Evolutionary conservation across 202 grass and related monocot species (phyloP).

Genomic region (Digitaria exilis): DNA sequence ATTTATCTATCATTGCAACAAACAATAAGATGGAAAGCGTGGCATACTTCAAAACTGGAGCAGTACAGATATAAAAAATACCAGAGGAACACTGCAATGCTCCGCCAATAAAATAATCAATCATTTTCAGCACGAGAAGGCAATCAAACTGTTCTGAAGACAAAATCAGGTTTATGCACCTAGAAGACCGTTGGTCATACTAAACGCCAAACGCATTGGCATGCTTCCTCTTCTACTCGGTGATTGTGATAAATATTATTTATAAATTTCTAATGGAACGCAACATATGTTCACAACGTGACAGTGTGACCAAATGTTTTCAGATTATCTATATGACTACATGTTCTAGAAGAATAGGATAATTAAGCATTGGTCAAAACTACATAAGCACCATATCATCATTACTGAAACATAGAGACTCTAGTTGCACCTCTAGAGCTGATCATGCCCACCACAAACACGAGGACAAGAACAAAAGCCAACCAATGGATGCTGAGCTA

Average conservation of each 20-base stretch:
- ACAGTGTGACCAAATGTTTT: neutral
- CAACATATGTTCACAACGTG: neutral
- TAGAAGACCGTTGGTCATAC: neutral
- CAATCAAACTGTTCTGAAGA: neutral
- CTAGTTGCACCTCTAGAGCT: neutral
- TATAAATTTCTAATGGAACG: neutral
- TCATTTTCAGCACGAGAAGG: neutral
- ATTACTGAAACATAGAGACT: neutral
- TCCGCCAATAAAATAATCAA: neutral
- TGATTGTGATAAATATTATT: neutral
- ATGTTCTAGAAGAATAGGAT: neutral
- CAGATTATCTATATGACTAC: neutral
- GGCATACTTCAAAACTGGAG: neutral
- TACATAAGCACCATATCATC: neutral
- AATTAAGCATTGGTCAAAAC: neutral
- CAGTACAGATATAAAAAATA: neutral
- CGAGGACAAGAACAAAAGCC: neutral
- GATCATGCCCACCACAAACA: slow-evolving; percentile 22
- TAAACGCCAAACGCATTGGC: neutral
- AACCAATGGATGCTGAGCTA: slow-evolving; percentile 14
- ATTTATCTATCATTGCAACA: neutral
- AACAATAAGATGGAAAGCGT: neutral
- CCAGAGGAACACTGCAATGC: neutral
- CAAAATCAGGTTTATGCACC: neutral
- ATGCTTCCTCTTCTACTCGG: slow-evolving; percentile 3